phyloP scores from a whole-genome alignment of 768 basidiomycete species.

The Naganishia vishniacii region DNA sequence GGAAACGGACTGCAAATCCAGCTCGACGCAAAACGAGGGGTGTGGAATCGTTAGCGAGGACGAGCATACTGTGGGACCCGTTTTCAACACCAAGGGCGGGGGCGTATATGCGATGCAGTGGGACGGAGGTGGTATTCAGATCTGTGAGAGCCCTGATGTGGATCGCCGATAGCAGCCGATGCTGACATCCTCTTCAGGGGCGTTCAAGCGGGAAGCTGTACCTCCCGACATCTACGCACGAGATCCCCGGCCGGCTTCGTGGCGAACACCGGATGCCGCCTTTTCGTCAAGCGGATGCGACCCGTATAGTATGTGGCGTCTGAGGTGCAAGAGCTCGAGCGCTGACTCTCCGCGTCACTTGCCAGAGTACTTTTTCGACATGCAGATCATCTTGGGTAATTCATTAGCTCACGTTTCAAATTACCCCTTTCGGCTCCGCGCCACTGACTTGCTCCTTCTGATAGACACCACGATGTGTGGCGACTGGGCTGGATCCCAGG shows the following conservation, averaged over 20 bases:
- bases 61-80: not conserved
- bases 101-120: conserved; percentile 15
- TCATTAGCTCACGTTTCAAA: not conserved
- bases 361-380: conserved; percentile 12
- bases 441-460: not conserved
- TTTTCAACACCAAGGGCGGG: not conserved
- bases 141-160: conserved; percentile 14
- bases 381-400: conserved; percentile 21
- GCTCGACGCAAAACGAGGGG: not conserved
- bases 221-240: not conserved
- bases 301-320: not conserved
- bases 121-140: conserved; percentile 7
- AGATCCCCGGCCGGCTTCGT: conserved; percentile 6
- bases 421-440: not conserved
- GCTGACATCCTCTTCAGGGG: conserved; percentile 17
- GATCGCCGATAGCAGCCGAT: too few relatives aligned
- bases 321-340: not conserved
- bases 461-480: conserved; percentile 22
- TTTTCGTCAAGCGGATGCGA: conserved; percentile 12
- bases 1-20: conserved; percentile 9
- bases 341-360: not conserved
- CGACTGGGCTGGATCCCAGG: conserved; percentile 13
- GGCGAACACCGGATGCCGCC: conserved; percentile 7
- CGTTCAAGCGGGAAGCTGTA: not conserved
- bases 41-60: not conserved